These are phyloP conservation scores for Coemansia sp. DNA, from an alignment of 192 early-diverging fungal genomes.

Conservation along the genomic window DNA sequence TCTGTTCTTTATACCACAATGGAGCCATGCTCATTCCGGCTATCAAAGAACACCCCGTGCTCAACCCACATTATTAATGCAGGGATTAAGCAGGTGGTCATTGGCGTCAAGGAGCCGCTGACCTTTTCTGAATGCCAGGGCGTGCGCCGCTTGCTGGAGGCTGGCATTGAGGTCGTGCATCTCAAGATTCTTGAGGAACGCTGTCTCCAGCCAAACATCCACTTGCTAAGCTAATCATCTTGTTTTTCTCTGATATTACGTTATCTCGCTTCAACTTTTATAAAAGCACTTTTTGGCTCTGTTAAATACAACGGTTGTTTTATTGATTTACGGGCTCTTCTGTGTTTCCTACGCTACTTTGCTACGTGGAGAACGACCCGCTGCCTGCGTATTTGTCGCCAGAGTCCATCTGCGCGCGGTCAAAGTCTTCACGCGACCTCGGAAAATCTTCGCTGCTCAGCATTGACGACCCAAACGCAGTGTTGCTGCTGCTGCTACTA, in stretches of 20 bases:
- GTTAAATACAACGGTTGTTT: not conserved
- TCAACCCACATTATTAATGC: slow-evolving; percentile 62
- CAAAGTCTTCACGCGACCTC: slow-evolving; percentile 34
- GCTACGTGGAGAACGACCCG: slow-evolving; percentile 3
- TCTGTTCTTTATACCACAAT: slow-evolving; percentile 92
- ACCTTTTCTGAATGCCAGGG: slow-evolving; percentile 84
- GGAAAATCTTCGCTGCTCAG: slow-evolving; percentile 25
- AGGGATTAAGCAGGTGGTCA: slow-evolving; percentile 71
- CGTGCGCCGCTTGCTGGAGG: slow-evolving; percentile 58
- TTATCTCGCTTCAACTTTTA: not conserved
- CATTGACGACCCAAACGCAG: slow-evolving; percentile 1
- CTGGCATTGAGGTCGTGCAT: slow-evolving; percentile 73
- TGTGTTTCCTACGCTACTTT: not conserved
- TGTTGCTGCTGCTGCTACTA: not conserved
- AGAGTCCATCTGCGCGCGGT: not conserved
- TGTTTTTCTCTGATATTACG: slow-evolving; percentile 7
- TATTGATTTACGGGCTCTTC: too few relatives aligned
- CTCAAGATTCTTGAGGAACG: slow-evolving; percentile 73
- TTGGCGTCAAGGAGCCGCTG: slow-evolving; percentile 87
- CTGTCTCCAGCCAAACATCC: slow-evolving; percentile 72
- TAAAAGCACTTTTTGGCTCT: not conserved
- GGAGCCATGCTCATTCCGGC: slow-evolving; percentile 90
- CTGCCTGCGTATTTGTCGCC: slow-evolving; percentile 9
- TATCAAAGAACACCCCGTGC: slow-evolving; percentile 84
- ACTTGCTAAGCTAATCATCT: slow-evolving; percentile 35